Evolutionary conservation across 768 basidiomycete genomes (phyloP).

Genomic region (Tricholoma matsutake): DNA sequence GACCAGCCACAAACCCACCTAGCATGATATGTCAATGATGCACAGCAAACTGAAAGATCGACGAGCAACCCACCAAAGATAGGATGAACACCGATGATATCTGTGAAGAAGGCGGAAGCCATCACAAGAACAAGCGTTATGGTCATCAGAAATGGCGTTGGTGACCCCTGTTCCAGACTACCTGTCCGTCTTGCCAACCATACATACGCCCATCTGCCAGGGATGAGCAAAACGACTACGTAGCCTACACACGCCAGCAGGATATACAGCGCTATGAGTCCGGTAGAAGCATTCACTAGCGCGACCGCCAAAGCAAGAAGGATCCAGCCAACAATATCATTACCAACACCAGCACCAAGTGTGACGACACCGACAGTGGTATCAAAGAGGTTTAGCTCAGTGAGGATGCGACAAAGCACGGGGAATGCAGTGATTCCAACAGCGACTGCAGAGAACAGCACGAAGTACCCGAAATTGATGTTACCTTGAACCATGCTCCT

Average conservation of each 20-base stretch:
- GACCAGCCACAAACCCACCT: slow-evolving; percentile 81
- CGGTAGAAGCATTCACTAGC: slow-evolving; percentile 72
- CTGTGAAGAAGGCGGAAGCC: slow-evolving; percentile 77
- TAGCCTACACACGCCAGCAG: slow-evolving; percentile 68
- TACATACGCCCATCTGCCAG: slow-evolving; percentile 58
- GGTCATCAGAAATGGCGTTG: slow-evolving; percentile 76
- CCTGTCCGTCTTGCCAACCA: slow-evolving; percentile 70
- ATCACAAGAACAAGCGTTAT: slow-evolving; percentile 73
- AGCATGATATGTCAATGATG: slow-evolving; percentile 9
- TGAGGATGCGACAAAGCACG: slow-evolving; percentile 81
- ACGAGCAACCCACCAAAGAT: slow-evolving; percentile 49
- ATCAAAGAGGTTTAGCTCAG: slow-evolving; percentile 76
- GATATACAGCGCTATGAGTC: slow-evolving; percentile 77
- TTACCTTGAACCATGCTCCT: slow-evolving; percentile 53
- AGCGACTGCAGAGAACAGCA: slow-evolving; percentile 83
- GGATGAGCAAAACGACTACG: slow-evolving; percentile 62
- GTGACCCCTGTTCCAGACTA: slow-evolving; percentile 67
- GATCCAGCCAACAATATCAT: slow-evolving; percentile 78
- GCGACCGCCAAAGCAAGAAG: slow-evolving; percentile 82
- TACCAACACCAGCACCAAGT: slow-evolving; percentile 80
- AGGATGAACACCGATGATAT: slow-evolving; percentile 76
- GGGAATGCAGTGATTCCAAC: slow-evolving; percentile 82
- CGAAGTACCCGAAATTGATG: slow-evolving; percentile 76
- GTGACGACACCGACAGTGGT: slow-evolving; percentile 83
- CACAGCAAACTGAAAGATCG: not conserved